These are phyloP conservation scores for Pestalotiopsis sp. DNA, from an alignment of 2,329 filamentous ascomycete genomes.

Conservation along the genomic window DNA sequence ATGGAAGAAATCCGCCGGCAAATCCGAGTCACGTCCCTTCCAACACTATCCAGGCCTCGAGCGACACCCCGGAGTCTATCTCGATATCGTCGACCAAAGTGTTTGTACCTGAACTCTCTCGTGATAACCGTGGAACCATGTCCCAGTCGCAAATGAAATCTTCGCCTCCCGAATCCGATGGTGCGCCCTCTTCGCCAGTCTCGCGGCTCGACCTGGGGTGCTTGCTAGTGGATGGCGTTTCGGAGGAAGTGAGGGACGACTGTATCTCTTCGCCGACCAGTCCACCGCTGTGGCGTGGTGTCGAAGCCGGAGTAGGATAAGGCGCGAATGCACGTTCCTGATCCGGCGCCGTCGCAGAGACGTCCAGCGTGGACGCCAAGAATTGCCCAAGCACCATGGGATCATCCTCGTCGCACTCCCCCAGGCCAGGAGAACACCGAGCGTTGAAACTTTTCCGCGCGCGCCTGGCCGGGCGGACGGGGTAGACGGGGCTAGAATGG, in stretches of 20 bases:
- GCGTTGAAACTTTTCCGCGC: background rate
- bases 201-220: background rate
- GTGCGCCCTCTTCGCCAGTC: background rate
- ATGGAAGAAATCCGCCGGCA: background rate
- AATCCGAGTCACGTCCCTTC: conserved; percentile 9
- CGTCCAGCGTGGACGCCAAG: background rate
- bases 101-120: background rate
- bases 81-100: background rate
- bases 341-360: background rate
- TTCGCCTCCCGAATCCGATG: conserved; percentile 6
- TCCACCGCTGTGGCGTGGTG: conserved; percentile 1
- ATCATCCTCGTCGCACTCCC: background rate
- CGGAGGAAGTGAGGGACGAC: background rate
- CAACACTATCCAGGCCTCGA: conserved; percentile 10
- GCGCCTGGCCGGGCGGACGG: conserved; percentile 24
- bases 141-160: conserved; percentile 5
- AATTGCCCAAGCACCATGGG: background rate
- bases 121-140: conserved; percentile 1
- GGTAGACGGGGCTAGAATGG: conserved; percentile 25
- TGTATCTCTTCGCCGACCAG: background rate
- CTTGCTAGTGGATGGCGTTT: no score
- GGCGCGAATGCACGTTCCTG: background rate
- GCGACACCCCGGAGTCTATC: background rate
- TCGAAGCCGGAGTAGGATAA: background rate
- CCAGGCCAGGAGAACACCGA: background rate